Percentiles rank a stretch among this genome's conserved stretches.
Conservation (phyloP, 768 basidiomycete species). For the Neoboletus brunneissimus region DNA sequence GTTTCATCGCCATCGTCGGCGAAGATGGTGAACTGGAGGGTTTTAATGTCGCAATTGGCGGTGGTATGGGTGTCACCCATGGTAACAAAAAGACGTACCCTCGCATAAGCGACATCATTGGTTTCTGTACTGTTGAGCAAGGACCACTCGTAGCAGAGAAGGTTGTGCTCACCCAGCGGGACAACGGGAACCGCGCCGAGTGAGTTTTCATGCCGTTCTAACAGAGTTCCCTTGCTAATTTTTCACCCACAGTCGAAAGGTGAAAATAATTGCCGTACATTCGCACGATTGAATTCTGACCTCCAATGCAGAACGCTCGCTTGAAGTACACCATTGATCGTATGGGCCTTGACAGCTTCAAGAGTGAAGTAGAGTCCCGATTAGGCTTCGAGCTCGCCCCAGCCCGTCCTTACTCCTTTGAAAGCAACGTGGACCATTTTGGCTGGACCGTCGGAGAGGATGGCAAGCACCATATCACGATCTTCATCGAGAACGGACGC, state of each 20-base stretch:
- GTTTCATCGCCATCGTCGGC: no score
- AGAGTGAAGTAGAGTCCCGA: constrained; percentile 83
- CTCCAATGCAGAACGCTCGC: constrained; percentile 64
- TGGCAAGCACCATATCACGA: constrained; percentile 86
- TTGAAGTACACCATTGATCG: constrained; percentile 97
- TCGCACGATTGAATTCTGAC: constrained; percentile 9
- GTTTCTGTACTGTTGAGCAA: constrained; percentile 89
- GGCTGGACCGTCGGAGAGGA: constrained; percentile 90
- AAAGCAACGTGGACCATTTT: constrained; percentile 88
- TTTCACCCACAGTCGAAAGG: constrained; percentile 49
- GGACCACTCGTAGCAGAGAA: constrained; percentile 86
- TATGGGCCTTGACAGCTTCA: constrained; percentile 86
- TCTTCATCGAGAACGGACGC: constrained; percentile 97
- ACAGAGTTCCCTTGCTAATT: neutral
- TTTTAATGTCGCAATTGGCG: constrained; percentile 92
- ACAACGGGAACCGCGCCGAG: constrained; percentile 95
- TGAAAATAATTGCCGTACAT: constrained; percentile 19
- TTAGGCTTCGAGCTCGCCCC: constrained; percentile 77
- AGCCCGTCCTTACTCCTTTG: constrained; percentile 75
- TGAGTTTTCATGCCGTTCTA: constrained; percentile 39
- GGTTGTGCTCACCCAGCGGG: constrained; percentile 90
- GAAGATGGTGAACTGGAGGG: constrained; percentile 75
- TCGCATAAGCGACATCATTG: constrained; percentile 79
- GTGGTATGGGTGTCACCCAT: constrained; percentile 99
- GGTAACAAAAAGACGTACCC: constrained; percentile 99